phyloP scores from a whole-genome alignment of 1,284 basidiomycete genomes.

The Puccinia hordei region DNA sequence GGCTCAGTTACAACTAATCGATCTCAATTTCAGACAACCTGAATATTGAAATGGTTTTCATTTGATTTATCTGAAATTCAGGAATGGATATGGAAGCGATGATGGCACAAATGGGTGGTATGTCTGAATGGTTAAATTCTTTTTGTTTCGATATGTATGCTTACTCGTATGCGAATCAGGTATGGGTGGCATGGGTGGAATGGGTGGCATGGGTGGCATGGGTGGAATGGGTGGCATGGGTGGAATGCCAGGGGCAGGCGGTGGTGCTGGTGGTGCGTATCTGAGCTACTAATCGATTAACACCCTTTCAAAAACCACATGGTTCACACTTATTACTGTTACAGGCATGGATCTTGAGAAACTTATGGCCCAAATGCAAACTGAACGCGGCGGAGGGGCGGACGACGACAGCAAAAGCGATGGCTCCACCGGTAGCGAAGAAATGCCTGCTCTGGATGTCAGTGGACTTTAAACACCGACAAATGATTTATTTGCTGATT shows the following conservation, averaged over 20 bases:
- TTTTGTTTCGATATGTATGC: not conserved
- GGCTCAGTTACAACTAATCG: not conserved
- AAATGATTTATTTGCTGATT: not conserved
- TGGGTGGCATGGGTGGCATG: conserved; percentile 25
- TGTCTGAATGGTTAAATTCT: not conserved
- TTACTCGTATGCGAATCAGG: not conserved
- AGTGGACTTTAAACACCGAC: not conserved
- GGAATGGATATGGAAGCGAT: conserved; percentile 49
- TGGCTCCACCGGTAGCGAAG: conserved; percentile 36
- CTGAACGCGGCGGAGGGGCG: not conserved
- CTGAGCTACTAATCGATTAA: not conserved
- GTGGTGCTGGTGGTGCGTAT: conserved; percentile 5
- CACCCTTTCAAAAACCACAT: not conserved
- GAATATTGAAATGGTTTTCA: not conserved
- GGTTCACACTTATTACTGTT: not conserved
- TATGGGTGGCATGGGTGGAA: conserved; percentile 33
- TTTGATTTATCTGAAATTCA: not conserved
- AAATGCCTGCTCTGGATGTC: conserved; percentile 42
- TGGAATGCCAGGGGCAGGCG: not conserved
- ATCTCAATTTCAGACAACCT: not conserved
- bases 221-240: conserved; percentile 39
- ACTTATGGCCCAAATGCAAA: conserved; percentile 44
- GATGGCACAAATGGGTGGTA: conserved; percentile 48
- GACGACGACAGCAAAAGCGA: conserved; percentile 34
- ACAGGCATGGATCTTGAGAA: conserved; percentile 44